Evolutionary conservation across 495 filamentous ascomycete genomes (phyloP), one percentile per base, ranked within the genome.

Genomic region (Neurospora sp.): DNA sequence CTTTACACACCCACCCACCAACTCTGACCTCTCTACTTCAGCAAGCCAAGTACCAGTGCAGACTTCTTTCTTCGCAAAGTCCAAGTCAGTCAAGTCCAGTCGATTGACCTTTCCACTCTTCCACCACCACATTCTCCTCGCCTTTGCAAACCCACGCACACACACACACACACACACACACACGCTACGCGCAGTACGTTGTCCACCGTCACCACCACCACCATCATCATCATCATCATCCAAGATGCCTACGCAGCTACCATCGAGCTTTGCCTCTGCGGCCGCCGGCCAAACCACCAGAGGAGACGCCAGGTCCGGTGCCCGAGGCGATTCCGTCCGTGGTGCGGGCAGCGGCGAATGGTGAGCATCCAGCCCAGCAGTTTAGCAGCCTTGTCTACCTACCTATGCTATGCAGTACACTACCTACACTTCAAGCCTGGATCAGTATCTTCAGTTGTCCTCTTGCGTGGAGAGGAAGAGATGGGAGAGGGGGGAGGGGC

Each of bases 231-330:
- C 39, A 31, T 24, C 31, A 48, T 71, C 42, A n/a, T 48, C 39
- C 70, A 78, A 43, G 69, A 94, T 94, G 92, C 88, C 91, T 83
- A 89, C 91, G 81, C 89, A 91, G 83, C 88, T 93, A 77, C 88
- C 91, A 74, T 93, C 92, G 74, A 93, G 90, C 88, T 94, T 94
- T 86, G 92, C 92, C 79, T 92, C 91, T 76, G 92, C 92, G 74
- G 92, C 92, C 76, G 91, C 92, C 76, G 91, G 91, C 80, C 91
- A 92, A 82, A 89, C 84, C 76, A 87, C 84, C 75, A 84, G 77
- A 72, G 84, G 85, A 78, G 86, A 88, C 73, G 87, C 78, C 4
- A 77, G 81, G 75, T 79, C 76, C 70, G 73, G 70, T 69, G 76
- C 76, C 74, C 73, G 78, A 71, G 72, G 74, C 54, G 78, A 81